phyloP scores from a whole-genome alignment of 352 stramenopile genomes.

The Phytophthora lateralis region DNA sequence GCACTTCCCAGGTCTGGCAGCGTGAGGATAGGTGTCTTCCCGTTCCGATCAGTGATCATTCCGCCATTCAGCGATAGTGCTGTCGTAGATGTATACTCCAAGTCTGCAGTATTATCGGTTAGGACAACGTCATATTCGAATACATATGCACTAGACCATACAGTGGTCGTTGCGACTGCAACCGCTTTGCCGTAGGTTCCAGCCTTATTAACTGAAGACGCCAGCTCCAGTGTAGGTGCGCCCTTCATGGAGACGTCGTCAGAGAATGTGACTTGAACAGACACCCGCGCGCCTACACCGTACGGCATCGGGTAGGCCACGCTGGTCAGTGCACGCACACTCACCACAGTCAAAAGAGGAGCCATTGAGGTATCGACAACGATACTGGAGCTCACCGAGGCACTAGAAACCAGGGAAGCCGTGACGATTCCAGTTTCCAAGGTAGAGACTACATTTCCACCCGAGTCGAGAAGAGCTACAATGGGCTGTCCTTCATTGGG shows the following conservation, averaged over 20 bases:
- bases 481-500: conserved; percentile 74
- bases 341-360: conserved; percentile 48
- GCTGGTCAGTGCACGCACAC: conserved; percentile 48
- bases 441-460: conserved; percentile 65
- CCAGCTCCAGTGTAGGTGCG: conserved; percentile 56
- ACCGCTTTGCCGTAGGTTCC: conserved; percentile 53
- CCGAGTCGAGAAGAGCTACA: conserved; percentile 65
- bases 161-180: conserved; percentile 51
- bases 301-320: conserved; percentile 56
- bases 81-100: conserved; percentile 70
- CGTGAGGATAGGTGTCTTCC: conserved; percentile 54
- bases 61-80: conserved; percentile 59
- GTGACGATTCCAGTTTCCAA: conserved; percentile 53
- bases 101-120: conserved; percentile 52
- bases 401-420: conserved; percentile 66
- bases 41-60: conserved; percentile 73
- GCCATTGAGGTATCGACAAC: conserved; percentile 65
- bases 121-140: conserved; percentile 76
- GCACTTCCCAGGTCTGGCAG: conserved; percentile 50
- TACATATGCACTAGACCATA: conserved; percentile 58
- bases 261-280: conserved; percentile 75
- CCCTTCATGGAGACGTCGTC: conserved; percentile 74
- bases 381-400: conserved; percentile 60
- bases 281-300: conserved; percentile 64
- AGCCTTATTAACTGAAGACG: conserved; percentile 38